Conservation (phyloP, 257 asterid species). For the Solanum sejunctum region DNA sequence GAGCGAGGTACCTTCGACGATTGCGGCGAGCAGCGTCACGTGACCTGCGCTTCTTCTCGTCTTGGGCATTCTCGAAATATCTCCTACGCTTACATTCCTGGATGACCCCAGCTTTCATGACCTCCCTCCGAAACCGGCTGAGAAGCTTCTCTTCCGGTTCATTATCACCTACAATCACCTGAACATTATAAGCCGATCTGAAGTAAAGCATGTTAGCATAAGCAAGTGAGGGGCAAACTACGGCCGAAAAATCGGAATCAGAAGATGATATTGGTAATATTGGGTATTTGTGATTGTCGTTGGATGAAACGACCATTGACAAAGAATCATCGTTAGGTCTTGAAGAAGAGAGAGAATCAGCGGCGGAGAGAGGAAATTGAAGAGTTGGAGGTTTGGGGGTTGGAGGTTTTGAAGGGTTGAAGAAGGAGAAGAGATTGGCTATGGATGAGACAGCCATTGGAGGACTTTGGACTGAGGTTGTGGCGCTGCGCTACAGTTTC, state of each 20-base stretch:
- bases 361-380: conserved; percentile 7
- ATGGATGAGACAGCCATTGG: conserved; percentile 22
- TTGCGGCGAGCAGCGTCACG: conserved; percentile 92
- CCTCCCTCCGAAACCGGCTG: conserved; percentile 80
- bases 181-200: conserved; percentile 58
- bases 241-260: conserved; percentile 30
- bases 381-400: conserved; percentile 24
- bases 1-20: conserved; percentile 47
- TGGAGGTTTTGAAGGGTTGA: conserved; percentile 36
- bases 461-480: background rate
- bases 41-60: conserved; percentile 57
- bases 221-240: conserved; percentile 62
- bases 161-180: conserved; percentile 68
- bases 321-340: conserved; percentile 3
- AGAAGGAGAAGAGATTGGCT: conserved; percentile 50
- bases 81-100: conserved; percentile 81
- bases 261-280: background rate
- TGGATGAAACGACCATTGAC: conserved; percentile 21
- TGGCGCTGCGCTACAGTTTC: background rate
- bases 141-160: conserved; percentile 85
- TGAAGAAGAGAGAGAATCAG: conserved; percentile 4
- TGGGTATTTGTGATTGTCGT: conserved; percentile 13
- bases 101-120: conserved; percentile 77
- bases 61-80: conserved; percentile 72
- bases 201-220: conserved; percentile 53